Evolutionary conservation across 2,329 filamentous ascomycete genomes (phyloP).

Genomic region (Sclerotinia nivalis): DNA sequence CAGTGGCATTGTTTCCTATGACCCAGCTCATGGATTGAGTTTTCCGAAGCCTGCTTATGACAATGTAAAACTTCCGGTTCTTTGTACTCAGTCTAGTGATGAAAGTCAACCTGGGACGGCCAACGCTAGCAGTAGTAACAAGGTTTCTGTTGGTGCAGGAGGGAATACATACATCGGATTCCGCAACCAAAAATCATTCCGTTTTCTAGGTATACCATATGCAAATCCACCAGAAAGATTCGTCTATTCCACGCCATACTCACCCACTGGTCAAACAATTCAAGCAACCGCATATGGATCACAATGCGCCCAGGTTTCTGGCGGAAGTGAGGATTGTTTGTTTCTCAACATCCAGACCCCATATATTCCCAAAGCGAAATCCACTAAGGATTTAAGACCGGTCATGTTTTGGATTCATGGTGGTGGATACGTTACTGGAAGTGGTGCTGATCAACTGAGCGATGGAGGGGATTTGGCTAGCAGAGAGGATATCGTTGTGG

Average conservation of each 20-base stretch:
- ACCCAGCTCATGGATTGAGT: constrained; percentile 40
- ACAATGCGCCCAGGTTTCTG: constrained; percentile 39
- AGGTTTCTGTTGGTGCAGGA: constrained; percentile 45
- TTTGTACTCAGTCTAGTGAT: constrained; percentile 52
- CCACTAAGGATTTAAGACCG: constrained; percentile 39
- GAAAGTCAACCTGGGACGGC: constrained; percentile 41
- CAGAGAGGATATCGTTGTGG: constrained; percentile 38
- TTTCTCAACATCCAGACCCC: constrained; percentile 45
- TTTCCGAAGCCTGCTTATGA: constrained; percentile 39
- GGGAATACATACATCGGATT: constrained; percentile 52
- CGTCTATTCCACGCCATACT: constrained; percentile 48
- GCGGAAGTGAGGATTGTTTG: constrained; percentile 39
- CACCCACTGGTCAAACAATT: constrained; percentile 47
- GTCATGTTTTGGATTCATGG: constrained; percentile 41
- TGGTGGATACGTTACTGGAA: constrained; percentile 41
- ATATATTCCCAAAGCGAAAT: constrained; percentile 33
- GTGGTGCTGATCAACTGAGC: constrained; percentile 32
- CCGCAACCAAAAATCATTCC: constrained; percentile 54
- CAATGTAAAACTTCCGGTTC: constrained; percentile 46
- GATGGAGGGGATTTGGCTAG: constrained; percentile 38
- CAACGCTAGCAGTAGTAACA: constrained; percentile 42
- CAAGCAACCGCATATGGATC: constrained; percentile 48
- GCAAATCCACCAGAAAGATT: constrained; percentile 34
- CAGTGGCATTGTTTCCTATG: constrained; percentile 44
- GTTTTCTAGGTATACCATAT: constrained; percentile 40